A percentile compares a stretch with the other conserved stretches of the same genome.
Conservation (phyloP, 331 rosid species). For the Quercus tomentella region DNA sequence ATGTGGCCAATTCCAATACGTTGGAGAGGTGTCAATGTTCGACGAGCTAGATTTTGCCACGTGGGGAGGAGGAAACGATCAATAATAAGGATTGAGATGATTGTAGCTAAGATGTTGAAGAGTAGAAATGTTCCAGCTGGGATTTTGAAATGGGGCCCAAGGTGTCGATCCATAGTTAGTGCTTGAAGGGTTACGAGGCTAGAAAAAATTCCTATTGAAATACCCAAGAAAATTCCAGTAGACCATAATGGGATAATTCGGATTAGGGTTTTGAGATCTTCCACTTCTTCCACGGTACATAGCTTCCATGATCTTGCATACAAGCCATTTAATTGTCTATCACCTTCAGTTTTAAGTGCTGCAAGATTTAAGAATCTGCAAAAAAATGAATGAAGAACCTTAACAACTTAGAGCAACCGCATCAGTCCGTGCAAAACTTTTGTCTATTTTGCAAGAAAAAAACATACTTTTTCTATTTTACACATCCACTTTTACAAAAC, state of each 20-base stretch:
- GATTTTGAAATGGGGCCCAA: constrained; percentile 22
- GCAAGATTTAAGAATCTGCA: constrained; percentile 24
- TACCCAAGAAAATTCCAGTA: constrained; percentile 15
- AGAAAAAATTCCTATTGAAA: constrained; percentile 2
- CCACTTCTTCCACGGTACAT: constrained; percentile 32
- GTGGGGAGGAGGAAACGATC: not conserved
- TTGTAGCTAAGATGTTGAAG: constrained; percentile 26
- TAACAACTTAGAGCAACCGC: too few species aligned
- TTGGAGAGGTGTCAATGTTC: constrained; percentile 16
- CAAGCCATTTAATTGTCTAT: not conserved
- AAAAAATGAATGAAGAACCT: not conserved
- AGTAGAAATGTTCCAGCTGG: constrained; percentile 16
- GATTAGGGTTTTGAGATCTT: constrained; percentile 26
- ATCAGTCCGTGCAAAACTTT: too few species aligned
- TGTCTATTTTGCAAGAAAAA: too few species aligned
- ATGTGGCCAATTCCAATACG: constrained; percentile 22
- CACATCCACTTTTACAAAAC: too few species aligned
- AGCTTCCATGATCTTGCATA: constrained; percentile 25
- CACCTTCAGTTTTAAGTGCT: constrained; percentile 19
- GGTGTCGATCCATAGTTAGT: constrained; percentile 26
- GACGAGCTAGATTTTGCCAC: not conserved
- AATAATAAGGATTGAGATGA: constrained; percentile 17
- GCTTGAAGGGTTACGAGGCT: constrained; percentile 27
- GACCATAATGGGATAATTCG: constrained; percentile 31
- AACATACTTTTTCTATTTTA: too few species aligned